Conservation (phyloP, 2,329 filamentous ascomycete species). For the Davidsoniella eucalypti region DNA sequence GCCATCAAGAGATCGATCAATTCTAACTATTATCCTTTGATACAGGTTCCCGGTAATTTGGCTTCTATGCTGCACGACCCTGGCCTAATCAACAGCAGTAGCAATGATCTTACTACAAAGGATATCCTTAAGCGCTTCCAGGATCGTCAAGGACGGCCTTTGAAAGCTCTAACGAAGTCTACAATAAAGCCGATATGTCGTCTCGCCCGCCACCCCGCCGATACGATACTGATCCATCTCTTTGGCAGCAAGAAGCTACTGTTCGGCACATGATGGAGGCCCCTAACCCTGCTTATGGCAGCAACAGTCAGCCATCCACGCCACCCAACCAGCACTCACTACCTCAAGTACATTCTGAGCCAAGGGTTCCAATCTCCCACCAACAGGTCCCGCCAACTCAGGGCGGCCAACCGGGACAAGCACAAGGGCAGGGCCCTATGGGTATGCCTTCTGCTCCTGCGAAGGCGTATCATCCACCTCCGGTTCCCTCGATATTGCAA, state of each 20-base stretch:
- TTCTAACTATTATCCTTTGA: slow-evolving; percentile 11
- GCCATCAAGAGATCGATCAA: background rate
- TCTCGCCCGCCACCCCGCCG: slow-evolving; percentile 37
- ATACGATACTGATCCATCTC: slow-evolving; percentile 75
- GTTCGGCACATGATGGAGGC: slow-evolving; percentile 52
- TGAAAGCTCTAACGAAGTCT: slow-evolving; percentile 40
- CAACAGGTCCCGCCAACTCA: slow-evolving; percentile 8
- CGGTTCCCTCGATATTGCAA: slow-evolving; percentile 11
- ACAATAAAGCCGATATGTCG: slow-evolving; percentile 41
- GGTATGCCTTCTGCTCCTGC: slow-evolving; percentile 1
- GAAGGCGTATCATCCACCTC: slow-evolving; percentile 3
- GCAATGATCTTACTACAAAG: slow-evolving; percentile 82
- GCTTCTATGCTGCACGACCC: slow-evolving; percentile 73
- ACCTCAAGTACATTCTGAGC: slow-evolving; percentile 10
- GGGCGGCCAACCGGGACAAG: slow-evolving; percentile 3
- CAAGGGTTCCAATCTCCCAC: slow-evolving; percentile 4
- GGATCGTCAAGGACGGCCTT: slow-evolving; percentile 48
- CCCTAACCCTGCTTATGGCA: slow-evolving; percentile 20
- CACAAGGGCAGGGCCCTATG: background rate
- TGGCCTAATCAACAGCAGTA: slow-evolving; percentile 55
- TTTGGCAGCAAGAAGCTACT: slow-evolving; percentile 70
- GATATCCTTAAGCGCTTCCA: slow-evolving; percentile 91
- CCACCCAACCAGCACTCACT: slow-evolving; percentile 12
- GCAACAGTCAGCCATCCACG: slow-evolving; percentile 12
- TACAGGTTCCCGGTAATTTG: slow-evolving; percentile 80